Evolutionary conservation across 2,329 filamentous ascomycete species (phyloP).

Genomic region (Aureobasidium sp.): DNA sequence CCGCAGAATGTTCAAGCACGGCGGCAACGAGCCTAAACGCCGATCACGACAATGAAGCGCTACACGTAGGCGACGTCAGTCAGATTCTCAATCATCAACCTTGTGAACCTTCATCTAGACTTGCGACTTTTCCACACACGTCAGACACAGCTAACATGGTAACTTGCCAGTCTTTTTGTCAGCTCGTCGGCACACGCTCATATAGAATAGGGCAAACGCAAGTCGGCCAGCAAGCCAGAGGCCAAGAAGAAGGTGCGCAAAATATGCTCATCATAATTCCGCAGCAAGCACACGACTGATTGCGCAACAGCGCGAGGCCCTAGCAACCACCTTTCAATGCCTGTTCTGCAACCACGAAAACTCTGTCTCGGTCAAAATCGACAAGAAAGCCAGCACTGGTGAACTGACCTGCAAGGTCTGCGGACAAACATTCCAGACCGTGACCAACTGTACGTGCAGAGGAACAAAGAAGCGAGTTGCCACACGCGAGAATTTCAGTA

Average conservation of each 20-base stretch:
- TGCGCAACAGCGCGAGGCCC: constrained; percentile 47
- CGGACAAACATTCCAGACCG: constrained; percentile 86
- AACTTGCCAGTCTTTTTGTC: not conserved
- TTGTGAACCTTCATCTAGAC: not conserved
- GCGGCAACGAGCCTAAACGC: not conserved
- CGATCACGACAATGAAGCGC: not conserved
- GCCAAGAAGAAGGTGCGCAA: constrained; percentile 68
- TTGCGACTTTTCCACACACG: not conserved
- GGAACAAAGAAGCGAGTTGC: not conserved
- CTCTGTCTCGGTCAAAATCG: constrained; percentile 80
- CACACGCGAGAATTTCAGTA: constrained; percentile 7
- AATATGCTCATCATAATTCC: not conserved
- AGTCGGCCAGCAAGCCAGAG: constrained; percentile 71
- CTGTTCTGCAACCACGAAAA: constrained; percentile 98
- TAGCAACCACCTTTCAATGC: constrained; percentile 84
- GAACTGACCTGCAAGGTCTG: constrained; percentile 86
- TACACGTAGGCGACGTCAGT: not conserved
- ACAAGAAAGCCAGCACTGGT: constrained; percentile 86
- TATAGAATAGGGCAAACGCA: constrained; percentile 71
- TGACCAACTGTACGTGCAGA: constrained; percentile 70
- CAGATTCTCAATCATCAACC: not conserved
- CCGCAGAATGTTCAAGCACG: not conserved
- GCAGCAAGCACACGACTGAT: not conserved
- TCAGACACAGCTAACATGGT: constrained; percentile 3
- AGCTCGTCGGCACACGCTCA: not conserved